phyloP scores from a whole-genome alignment of 805 yeast genomes.

The Zygosaccharomyces gambellarensis region DNA sequence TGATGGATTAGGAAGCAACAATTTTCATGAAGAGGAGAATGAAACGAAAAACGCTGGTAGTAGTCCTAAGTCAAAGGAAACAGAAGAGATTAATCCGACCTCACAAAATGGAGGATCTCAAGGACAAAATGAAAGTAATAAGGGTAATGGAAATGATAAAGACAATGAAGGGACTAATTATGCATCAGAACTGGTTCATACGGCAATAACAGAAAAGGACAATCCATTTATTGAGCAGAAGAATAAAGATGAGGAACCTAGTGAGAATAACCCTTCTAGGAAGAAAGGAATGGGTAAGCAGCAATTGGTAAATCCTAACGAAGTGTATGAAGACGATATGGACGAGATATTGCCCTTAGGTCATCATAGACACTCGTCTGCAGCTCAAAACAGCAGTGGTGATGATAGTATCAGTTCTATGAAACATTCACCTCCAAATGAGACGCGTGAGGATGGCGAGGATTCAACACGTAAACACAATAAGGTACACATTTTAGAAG shows the following conservation, averaged over 20 bases:
- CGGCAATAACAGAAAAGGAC: constrained; percentile 27
- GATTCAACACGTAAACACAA: constrained; percentile 9
- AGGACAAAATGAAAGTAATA: not conserved
- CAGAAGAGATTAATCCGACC: not conserved
- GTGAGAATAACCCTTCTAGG: not conserved
- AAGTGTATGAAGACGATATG: constrained; percentile 29
- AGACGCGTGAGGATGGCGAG: constrained; percentile 14
- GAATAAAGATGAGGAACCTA: not conserved
- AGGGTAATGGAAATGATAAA: not conserved
- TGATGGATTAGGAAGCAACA: not conserved
- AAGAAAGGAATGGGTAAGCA: not conserved
- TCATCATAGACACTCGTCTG: constrained; percentile 2
- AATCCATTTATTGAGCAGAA: constrained; percentile 27
- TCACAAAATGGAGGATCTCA: not conserved
- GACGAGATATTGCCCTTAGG: constrained; percentile 17
- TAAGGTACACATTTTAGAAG: constrained; percentile 28
- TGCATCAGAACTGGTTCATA: constrained; percentile 20
- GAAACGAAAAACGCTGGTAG: not conserved
- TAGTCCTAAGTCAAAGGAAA: not conserved
- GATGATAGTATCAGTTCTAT: constrained; percentile 23
- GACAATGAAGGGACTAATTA: constrained; percentile 1
- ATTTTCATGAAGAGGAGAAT: not conserved
- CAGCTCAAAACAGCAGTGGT: constrained; percentile 15
- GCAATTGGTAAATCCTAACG: constrained; percentile 16
- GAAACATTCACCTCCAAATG: constrained; percentile 15